Evolutionary conservation across 192 early-diverging fungal genomes (phyloP).

Genomic region (Ramicandelaber brevisporus): DNA sequence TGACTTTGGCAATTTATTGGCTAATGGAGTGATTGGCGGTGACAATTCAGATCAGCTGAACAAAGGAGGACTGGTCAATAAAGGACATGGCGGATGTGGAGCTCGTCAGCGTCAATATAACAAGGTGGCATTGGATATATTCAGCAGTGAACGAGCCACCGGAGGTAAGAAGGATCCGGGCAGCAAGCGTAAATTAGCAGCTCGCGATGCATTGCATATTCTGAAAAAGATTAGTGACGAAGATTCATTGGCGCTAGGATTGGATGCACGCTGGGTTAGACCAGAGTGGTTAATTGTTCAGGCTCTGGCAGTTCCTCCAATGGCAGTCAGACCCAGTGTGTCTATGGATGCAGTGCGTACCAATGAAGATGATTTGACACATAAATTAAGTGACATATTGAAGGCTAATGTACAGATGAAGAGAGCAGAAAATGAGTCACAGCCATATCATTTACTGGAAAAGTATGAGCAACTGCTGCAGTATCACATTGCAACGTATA

Average conservation of each 20-base stretch:
- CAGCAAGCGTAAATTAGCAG: conserved; percentile 28
- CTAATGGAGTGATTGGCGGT: conserved; percentile 7
- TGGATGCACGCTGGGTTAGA: conserved; percentile 70
- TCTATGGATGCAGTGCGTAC: conserved; percentile 68
- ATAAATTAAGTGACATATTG: conserved; percentile 77
- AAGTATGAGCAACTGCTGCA: conserved; percentile 74
- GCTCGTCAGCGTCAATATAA: conserved; percentile 52
- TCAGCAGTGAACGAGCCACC: too few relatives aligned
- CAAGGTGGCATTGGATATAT: conserved; percentile 52
- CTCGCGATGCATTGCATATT: conserved; percentile 52
- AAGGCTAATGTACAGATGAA: conserved; percentile 73
- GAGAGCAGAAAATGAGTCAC: conserved; percentile 59
- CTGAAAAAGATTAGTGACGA: conserved; percentile 67
- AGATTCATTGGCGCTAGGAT: conserved; percentile 64
- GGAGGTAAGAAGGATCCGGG: conserved; percentile 6
- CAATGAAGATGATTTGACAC: conserved; percentile 92
- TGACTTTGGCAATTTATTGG: conserved; percentile 1
- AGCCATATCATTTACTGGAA: conserved; percentile 61
- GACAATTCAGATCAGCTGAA: conserved; percentile 4
- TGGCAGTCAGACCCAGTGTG: conserved; percentile 88
- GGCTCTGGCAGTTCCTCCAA: conserved; percentile 83
- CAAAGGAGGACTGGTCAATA: conserved; percentile 17
- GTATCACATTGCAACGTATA: conserved; percentile 89
- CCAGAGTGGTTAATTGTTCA: conserved; percentile 98
- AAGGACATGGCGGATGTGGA: conserved; percentile 70